Evolutionary conservation across 148 eudicot species (phyloP), one percentile per base, ranked within the genome.

Genomic region (Rhododendron ovatum): DNA sequence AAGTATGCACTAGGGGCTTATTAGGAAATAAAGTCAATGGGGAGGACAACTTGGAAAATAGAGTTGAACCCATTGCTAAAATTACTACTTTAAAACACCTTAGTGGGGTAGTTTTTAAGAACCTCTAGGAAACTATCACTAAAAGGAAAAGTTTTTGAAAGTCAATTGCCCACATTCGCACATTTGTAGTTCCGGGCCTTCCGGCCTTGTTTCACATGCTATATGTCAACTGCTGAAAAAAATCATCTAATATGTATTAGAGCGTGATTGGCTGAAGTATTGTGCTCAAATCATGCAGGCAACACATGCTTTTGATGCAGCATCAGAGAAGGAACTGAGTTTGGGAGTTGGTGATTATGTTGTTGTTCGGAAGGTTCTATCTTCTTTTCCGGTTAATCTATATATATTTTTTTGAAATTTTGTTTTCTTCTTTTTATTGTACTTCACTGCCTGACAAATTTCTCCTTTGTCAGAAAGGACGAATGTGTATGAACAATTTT

Each of bases 321-420:
- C 91, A 89, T 86, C 98, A 17, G 97, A 92, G 80, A 96, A 94
- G 94, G 99, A 96, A 90, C 89, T 96, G 83, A 92, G 94, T 91
- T 94, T 96, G 92, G 91, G 91, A 55, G 94, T 94, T 59, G 99
- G 99, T 35, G 99, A 96, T 87, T 96, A 91, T 87, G 92, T 95
- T 86, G 98, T 96, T 87, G 98, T 96, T 82, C 96, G 98, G 47
- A 91, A 96, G 98, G 99, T 96, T 84, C 82, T 81, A 80, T 55
- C 77, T 41, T 78, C 30, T 12, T 39, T 82, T 61, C 79, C 35
- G 22, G 50, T 55, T 43, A 6, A 14, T 22, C 53, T 7, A 15
- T 28, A 1, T 69, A 4, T 14, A 26, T 17, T 14, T 7, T 28
- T 71, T 33, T 51, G 6, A 5, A 59, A 43, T n/a, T 69, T 8